Evolutionary conservation across 1,284 basidiomycete species (phyloP).

Genomic region (Marasmius tenuissimus): DNA sequence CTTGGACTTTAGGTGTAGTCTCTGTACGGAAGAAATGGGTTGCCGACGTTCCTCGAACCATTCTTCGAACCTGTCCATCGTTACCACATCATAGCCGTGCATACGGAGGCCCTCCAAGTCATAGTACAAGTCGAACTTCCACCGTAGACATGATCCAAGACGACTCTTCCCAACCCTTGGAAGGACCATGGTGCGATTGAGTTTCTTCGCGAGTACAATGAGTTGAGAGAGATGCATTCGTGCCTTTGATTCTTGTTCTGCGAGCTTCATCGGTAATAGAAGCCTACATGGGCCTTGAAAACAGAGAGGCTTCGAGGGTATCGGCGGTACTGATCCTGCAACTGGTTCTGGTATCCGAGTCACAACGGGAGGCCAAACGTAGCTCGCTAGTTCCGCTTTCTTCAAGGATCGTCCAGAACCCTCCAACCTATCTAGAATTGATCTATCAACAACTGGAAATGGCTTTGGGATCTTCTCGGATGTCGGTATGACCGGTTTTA

Average conservation of each 20-base stretch:
- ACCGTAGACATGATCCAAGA: conserved; percentile 44
- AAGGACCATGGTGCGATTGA: conserved; percentile 51
- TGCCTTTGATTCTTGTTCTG: conserved; percentile 51
- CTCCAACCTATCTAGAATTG: too few relatives aligned
- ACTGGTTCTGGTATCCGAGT: conserved; percentile 29
- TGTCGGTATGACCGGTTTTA: too few relatives aligned
- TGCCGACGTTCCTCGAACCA: background rate
- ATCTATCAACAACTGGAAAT: too few relatives aligned
- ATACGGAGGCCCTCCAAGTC: conserved; percentile 24
- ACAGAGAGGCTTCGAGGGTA: conserved; percentile 5
- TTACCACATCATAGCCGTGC: background rate
- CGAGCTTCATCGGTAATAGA: conserved; percentile 45
- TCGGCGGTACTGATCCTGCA: background rate
- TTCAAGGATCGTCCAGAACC: too few relatives aligned
- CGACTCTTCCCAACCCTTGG: conserved; percentile 52
- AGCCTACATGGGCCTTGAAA: conserved; percentile 33
- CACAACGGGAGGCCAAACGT: conserved; percentile 29
- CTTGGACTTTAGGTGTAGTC: background rate
- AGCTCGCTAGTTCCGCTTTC: too few relatives aligned
- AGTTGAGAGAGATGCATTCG: conserved; percentile 47
- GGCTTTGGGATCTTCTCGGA: too few relatives aligned
- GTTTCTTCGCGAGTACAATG: conserved; percentile 34
- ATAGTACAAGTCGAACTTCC: conserved; percentile 46
- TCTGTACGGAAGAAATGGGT: background rate
- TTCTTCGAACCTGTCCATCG: background rate